Base-by-base conservation (phyloP, 2,329 filamentous ascomycete genomes). In the Cladophialophora psammophila region DNA sequence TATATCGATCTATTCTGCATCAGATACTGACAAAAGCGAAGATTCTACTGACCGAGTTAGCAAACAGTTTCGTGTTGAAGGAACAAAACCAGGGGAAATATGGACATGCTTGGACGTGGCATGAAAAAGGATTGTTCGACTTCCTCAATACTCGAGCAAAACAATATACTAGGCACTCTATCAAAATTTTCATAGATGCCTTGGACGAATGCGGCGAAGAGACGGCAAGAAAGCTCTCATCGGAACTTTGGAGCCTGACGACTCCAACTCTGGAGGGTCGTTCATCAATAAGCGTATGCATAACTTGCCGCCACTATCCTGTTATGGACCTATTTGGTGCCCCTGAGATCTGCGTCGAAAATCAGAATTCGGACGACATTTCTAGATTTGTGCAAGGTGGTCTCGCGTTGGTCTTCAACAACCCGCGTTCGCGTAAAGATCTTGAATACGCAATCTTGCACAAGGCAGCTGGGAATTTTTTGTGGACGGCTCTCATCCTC, bases 201-300 rank as follows among this genome's bases (percentile, higher is more conserved):
- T 36, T 57, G 54, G 54, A 57, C 34, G 54, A 57, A 36, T 57
- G 34, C 18, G 54, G 54, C 34, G 54, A 57, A 57, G 54, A 57
- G 9, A 57, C 38, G 32, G 54, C 54, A 38, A 34, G 54, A 10
- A 57, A 57, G 54, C 54, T 57, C 10, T 57, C 54, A 18, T 12
- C 26, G 36, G 54, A 57, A 18, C 54, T 57, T 32, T 57, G 54
- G 54, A 57, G 32, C 32, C 34, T 57, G 9, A 57, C 54, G n/a
- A 57, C 34, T 9, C 54, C 54, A 7, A 38, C 34, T 18, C 13
- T 6, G 5, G 54, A 26, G 26, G 32, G 4, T 20, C 34, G 6
- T 4, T 57, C 54, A 20, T 31, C 54, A 34, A 57, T 57, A 5
- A 57, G 54, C 6, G 18, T 57, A 32, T 57, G 54, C 12, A 57